A percentile compares a stretch with the other conserved stretches of the same genome.
Evolutionary conservation across 2,329 filamentous ascomycete species (phyloP).

Genomic region (Ophiostoma piceae): DNA sequence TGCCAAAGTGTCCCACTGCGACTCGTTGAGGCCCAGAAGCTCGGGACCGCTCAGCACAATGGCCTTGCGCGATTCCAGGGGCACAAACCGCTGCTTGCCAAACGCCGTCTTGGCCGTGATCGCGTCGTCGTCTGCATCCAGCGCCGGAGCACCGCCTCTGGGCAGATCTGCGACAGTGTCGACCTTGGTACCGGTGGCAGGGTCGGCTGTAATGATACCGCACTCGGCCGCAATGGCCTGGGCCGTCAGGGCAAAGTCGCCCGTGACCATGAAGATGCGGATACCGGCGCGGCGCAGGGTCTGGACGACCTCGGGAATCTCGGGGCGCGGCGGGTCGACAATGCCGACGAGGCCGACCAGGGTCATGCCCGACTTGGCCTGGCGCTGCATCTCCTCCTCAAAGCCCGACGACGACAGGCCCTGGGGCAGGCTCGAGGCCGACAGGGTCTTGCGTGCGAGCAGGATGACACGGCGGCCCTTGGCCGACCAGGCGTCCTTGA

Average conservation of each 20-base stretch:
- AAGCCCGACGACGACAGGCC: slow-evolving; percentile 45
- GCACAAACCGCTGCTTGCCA: slow-evolving; percentile 20
- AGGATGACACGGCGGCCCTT: slow-evolving; percentile 64
- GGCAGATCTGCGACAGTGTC: slow-evolving; percentile 45
- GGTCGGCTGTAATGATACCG: slow-evolving; percentile 52
- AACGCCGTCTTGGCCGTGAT: slow-evolving; percentile 22
- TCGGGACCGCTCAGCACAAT: slow-evolving; percentile 63
- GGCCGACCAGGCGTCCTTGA: slow-evolving; percentile 64
- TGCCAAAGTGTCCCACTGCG: slow-evolving; percentile 62
- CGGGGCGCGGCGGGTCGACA: slow-evolving; percentile 69
- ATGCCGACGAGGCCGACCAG: slow-evolving; percentile 72
- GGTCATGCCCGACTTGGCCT: slow-evolving; percentile 53
- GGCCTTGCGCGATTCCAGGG: slow-evolving; percentile 37
- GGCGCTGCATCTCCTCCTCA: slow-evolving; percentile 53
- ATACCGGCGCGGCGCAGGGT: slow-evolving; percentile 65
- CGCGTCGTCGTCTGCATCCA: slow-evolving; percentile 28
- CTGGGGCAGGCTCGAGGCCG: slow-evolving; percentile 37
- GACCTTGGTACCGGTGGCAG: slow-evolving; percentile 47
- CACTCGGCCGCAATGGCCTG: slow-evolving; percentile 67
- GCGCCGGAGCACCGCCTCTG: slow-evolving; percentile 8
- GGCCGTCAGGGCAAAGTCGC: slow-evolving; percentile 71
- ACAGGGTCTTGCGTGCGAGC: slow-evolving; percentile 56
- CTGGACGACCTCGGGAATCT: slow-evolving; percentile 62
- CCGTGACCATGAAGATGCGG: slow-evolving; percentile 76
- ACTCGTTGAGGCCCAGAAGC: slow-evolving; percentile 57